A percentile compares a stretch with the other conserved stretches of the same genome.
Conservation (phyloP, 2,329 filamentous ascomycete genomes). For the Botrytis byssoidea region DNA sequence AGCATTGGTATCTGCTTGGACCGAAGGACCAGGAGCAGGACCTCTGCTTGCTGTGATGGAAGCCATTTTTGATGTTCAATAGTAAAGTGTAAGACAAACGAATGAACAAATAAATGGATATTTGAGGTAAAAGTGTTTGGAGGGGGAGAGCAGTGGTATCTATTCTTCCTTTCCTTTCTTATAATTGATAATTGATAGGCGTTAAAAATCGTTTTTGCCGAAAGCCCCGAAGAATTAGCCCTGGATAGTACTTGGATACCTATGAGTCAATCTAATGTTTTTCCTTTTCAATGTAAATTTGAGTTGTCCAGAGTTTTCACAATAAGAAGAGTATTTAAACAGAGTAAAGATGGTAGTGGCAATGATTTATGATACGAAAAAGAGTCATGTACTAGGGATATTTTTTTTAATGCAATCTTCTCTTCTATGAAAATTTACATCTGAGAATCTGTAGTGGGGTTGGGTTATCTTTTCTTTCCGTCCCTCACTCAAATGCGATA, state of each 20-base stretch:
- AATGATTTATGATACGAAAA: not conserved
- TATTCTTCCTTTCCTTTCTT: not conserved
- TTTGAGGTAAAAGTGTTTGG: not conserved
- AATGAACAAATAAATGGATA: not conserved
- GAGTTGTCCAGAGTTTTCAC: not conserved
- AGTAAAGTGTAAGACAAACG: not conserved
- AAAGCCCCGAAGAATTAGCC: constrained; percentile 3
- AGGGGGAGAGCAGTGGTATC: constrained; percentile 1
- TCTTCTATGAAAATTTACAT: not conserved
- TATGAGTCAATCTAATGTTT: not conserved
- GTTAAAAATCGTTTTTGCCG: constrained; percentile 6
- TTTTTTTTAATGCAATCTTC: not conserved
- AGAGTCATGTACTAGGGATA: not conserved
- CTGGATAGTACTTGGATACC: not conserved
- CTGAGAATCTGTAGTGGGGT: constrained; percentile 7
- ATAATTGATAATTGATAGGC: constrained; percentile 11
- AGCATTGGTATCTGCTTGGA: constrained; percentile 41
- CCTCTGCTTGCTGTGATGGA: constrained; percentile 45
- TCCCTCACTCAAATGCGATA: constrained; percentile 2
- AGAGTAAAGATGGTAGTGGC: not conserved
- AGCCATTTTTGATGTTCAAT: constrained; percentile 46
- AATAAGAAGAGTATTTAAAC: not conserved
- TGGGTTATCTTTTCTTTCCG: constrained; percentile 3
- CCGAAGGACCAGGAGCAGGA: constrained; percentile 26
- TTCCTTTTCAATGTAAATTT: not conserved